Evolutionary conservation across 192 early-diverging fungal species (phyloP).

Genomic region (Diversispora eburnea): DNA sequence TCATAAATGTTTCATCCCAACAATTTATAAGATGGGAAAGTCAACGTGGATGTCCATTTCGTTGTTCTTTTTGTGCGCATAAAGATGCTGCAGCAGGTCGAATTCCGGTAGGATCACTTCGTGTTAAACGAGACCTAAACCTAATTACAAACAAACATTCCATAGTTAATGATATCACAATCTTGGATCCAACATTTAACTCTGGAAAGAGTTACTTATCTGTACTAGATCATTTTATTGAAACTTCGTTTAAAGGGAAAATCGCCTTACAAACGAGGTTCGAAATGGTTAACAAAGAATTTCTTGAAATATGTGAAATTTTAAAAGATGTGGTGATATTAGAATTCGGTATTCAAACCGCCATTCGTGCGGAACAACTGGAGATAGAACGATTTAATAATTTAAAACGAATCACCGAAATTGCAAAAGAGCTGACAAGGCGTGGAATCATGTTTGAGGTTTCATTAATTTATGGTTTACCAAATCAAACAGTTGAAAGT

Average conservation of each 20-base stretch:
- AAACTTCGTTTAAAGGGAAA: slow-evolving; percentile 6
- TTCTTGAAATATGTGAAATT: slow-evolving; percentile 9
- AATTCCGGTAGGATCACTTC: background rate
- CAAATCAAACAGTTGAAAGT: slow-evolving; percentile 20
- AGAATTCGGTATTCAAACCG: slow-evolving; percentile 29
- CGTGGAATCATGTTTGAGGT: slow-evolving; percentile 20
- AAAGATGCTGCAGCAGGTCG: slow-evolving; percentile 17
- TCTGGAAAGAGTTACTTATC: slow-evolving; percentile 4
- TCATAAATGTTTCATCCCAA: background rate
- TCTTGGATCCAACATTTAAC: slow-evolving; percentile 28
- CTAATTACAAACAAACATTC: background rate
- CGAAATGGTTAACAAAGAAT: slow-evolving; percentile 28
- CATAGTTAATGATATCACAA: slow-evolving; percentile 12
- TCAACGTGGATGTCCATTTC: slow-evolving; percentile 29
- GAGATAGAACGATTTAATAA: slow-evolving; percentile 21
- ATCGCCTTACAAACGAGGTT: slow-evolving; percentile 26
- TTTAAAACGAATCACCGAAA: background rate
- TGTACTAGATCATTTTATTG: background rate
- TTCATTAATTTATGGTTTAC: slow-evolving; percentile 27
- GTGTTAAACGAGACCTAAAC: too few species aligned
- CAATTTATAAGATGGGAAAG: slow-evolving; percentile 32
- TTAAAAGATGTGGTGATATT: slow-evolving; percentile 7
- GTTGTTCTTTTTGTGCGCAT: slow-evolving; percentile 30
- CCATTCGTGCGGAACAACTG: background rate
- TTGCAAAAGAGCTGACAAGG: background rate